Percentiles rank a stretch among this genome's conserved stretches.
These are phyloP conservation scores for Chaetomiaceae sp. DNA, from an alignment of 2,329 filamentous ascomycete species.

Conservation along the genomic window DNA sequence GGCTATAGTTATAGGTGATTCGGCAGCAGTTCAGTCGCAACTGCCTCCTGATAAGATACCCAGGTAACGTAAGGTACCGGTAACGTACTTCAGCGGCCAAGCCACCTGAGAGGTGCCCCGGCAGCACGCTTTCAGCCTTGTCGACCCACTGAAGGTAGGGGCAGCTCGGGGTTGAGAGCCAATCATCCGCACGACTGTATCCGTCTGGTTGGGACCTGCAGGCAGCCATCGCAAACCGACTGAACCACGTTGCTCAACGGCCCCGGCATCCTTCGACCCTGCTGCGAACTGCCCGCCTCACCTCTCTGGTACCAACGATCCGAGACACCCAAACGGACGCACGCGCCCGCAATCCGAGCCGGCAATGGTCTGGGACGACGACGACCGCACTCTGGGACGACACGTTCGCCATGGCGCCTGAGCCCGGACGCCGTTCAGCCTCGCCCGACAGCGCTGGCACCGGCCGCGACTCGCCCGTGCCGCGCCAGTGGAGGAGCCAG, in stretches of 20 bases:
- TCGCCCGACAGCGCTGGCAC: slow-evolving; percentile 86
- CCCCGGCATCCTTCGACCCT: background rate
- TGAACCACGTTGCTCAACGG: no score
- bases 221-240: no score
- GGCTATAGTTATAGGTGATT: no score
- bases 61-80: no score
- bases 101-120: no score
- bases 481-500: slow-evolving; percentile 70
- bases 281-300: background rate
- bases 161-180: slow-evolving; percentile 4
- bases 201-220: no score
- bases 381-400: slow-evolving; percentile 13
- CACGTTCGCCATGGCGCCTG: slow-evolving; percentile 53
- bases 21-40: no score
- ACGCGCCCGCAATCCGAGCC: slow-evolving; percentile 7
- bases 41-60: no score
- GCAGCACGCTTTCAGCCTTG: slow-evolving; percentile 18
- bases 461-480: slow-evolving; percentile 69
- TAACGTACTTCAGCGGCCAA: no score
- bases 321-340: background rate
- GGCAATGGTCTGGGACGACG: slow-evolving; percentile 22
- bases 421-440: slow-evolving; percentile 52
- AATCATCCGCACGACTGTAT: slow-evolving; percentile 13
- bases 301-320: background rate
- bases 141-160: slow-evolving; percentile 10